phyloP scores from a whole-genome alignment of 2,329 filamentous ascomycete species.

The Phaeosphaeria sp. region DNA sequence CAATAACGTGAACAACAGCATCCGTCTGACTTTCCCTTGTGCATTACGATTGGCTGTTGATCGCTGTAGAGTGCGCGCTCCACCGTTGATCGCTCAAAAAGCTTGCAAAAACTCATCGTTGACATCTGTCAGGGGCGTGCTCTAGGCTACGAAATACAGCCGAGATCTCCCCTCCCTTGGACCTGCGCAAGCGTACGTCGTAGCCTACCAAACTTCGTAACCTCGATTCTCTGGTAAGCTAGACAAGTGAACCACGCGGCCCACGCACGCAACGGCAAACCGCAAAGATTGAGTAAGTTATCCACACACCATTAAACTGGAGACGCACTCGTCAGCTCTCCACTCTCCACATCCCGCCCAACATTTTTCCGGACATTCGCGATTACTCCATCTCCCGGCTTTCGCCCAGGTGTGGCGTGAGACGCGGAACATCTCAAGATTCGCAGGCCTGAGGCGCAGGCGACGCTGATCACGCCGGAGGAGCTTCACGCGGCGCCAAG shows the following conservation, averaged over 20 bases:
- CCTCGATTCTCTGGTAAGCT: background rate
- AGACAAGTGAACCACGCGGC: background rate
- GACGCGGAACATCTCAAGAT: background rate
- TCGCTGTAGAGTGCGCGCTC: background rate
- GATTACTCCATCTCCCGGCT: background rate
- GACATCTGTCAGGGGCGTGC: background rate
- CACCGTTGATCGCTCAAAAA: background rate
- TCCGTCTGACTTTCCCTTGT: no score
- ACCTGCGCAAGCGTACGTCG: background rate
- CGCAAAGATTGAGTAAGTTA: no score
- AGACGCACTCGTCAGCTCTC: background rate
- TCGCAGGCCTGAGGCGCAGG: background rate
- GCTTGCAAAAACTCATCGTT: background rate
- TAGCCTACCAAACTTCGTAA: background rate
- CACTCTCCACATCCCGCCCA: background rate
- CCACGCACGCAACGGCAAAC: no score
- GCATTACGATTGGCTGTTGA: background rate
- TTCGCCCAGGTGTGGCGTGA: background rate
- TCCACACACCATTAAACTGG: no score
- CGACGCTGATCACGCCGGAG: background rate
- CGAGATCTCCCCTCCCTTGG: background rate
- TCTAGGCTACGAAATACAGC: background rate
- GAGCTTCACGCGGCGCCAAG: background rate
- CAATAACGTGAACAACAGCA: no score
- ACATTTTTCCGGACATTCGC: background rate